Percentiles rank a stretch among this genome's conserved stretches.
Evolutionary conservation across 495 filamentous ascomycete species (phyloP).

Genomic region (Aspergillus saccharolyticus): DNA sequence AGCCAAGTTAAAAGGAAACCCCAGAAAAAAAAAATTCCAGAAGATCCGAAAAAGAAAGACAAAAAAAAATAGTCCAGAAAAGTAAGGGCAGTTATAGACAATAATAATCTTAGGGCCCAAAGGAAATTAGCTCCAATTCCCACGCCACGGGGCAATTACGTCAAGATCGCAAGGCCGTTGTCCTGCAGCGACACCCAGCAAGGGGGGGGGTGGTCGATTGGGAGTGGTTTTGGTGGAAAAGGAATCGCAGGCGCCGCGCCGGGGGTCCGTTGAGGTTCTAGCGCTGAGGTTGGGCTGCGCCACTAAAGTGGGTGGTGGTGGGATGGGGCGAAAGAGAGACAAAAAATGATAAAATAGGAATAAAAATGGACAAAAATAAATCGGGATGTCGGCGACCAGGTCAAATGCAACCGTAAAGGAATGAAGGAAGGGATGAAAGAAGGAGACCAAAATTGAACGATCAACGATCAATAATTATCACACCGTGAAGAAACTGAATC

Average conservation of each 20-base stretch:
- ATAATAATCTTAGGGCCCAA: conserved; percentile 8
- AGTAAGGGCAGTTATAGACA: conserved; percentile 6
- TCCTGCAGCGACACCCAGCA: conserved; percentile 19
- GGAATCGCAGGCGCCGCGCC: conserved; percentile 12
- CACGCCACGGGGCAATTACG: conserved; percentile 23
- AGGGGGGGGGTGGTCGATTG: not conserved
- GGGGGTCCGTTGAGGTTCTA: conserved; percentile 16
- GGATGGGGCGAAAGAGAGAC: conserved; percentile 7
- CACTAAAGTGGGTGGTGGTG: conserved; percentile 15
- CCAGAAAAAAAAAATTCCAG: conserved; percentile 14
- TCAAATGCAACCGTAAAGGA: not conserved
- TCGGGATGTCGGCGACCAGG: not conserved
- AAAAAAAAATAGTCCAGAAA: conserved; percentile 11
- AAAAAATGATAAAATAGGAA: conserved; percentile 5
- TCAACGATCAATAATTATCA: conserved; percentile 11
- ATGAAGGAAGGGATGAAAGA: conserved; percentile 1
- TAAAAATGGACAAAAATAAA: conserved; percentile 6
- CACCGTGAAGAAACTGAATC: conserved; percentile 1
- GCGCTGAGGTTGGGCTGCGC: conserved; percentile 20
- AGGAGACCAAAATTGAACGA: conserved; percentile 9
- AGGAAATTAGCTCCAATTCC: conserved; percentile 14
- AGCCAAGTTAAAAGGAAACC: conserved; percentile 9
- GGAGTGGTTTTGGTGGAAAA: conserved; percentile 3
- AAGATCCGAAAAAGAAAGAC: conserved; percentile 11
- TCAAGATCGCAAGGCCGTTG: conserved; percentile 19